These are phyloP conservation scores for Radiomyces spectabilis DNA, from an alignment of 192 early-diverging fungal genomes.

Conservation along the genomic window DNA sequence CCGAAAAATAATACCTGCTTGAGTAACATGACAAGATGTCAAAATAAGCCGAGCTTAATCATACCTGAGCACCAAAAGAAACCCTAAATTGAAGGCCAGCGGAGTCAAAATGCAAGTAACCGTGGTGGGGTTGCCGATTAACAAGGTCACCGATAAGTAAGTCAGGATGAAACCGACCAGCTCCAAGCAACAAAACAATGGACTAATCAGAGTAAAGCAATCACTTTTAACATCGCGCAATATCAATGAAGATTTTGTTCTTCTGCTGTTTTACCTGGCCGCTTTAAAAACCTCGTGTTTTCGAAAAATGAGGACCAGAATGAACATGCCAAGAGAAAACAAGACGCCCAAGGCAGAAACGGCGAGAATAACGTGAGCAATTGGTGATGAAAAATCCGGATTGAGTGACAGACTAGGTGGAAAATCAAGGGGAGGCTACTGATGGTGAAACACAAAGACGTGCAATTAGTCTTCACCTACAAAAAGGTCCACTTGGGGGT, in stretches of 20 bases:
- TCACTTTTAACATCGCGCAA: no score
- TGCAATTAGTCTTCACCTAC: no score
- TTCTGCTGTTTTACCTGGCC: slow-evolving; percentile 28
- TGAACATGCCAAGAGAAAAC: slow-evolving; percentile 28
- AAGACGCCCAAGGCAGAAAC: slow-evolving; percentile 25
- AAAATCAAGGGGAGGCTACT: slow-evolving; percentile 32
- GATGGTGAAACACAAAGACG: no score
- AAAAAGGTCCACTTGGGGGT: no score
- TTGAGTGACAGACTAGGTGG: slow-evolving; percentile 33
- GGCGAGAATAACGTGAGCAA: slow-evolving; percentile 29
- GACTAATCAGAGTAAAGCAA: slow-evolving; percentile 24
- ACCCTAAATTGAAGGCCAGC: slow-evolving; percentile 31
- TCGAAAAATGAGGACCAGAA: slow-evolving; percentile 26
- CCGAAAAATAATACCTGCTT: no score
- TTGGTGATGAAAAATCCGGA: slow-evolving; percentile 28
- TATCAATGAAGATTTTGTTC: no score
- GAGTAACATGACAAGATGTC: no score
- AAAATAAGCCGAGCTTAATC: no score
- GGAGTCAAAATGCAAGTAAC: slow-evolving; percentile 29
- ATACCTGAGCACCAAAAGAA: slow-evolving; percentile 29
- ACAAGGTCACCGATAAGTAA: slow-evolving; percentile 28
- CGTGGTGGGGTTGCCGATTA: slow-evolving; percentile 32
- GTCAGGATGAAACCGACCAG: slow-evolving; percentile 39
- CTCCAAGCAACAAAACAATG: slow-evolving; percentile 44
- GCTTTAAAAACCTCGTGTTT: slow-evolving; percentile 40